A percentile compares a stretch with the other conserved stretches of the same genome.
Evolutionary conservation across 208 protist species (phyloP).

Genomic region (Strigomonas culicis): DNA sequence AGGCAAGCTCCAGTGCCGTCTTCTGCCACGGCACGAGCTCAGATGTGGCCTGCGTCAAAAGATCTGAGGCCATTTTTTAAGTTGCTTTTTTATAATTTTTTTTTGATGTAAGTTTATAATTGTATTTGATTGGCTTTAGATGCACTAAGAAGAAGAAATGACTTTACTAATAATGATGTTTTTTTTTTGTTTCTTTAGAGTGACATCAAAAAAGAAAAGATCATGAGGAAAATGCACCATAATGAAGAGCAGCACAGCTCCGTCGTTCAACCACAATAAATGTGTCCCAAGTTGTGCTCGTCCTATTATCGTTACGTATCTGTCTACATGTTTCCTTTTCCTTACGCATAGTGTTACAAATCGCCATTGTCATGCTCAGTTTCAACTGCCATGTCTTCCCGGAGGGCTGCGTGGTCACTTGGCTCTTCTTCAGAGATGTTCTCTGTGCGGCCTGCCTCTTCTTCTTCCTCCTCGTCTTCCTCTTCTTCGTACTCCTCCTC

Average conservation of each 20-base stretch:
- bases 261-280: too few species aligned
- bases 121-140: background rate
- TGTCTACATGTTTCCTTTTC: background rate
- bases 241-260: too few species aligned
- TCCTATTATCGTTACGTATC: too few species aligned
- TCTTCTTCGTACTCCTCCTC: background rate
- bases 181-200: background rate
- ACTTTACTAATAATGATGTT: constrained; percentile 1
- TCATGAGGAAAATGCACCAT: background rate
- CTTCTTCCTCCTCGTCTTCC: constrained; percentile 6
- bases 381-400: background rate
- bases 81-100: background rate
- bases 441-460: background rate
- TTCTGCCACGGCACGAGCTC: constrained; percentile 16
- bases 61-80: background rate
- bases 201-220: background rate
- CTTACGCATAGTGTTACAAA: background rate
- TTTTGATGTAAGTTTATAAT: background rate
- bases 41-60: background rate
- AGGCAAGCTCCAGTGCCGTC: constrained; percentile 18
- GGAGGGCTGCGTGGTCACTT: too few species aligned
- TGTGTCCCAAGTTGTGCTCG: too few species aligned
- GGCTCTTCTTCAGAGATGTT: too few species aligned
- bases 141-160: constrained; percentile 11
- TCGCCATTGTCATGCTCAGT: background rate